Percentiles rank a stretch among this genome's conserved stretches.
Conservation (phyloP, 768 basidiomycete genomes). For the Pilatotrama ljubarskyi region DNA sequence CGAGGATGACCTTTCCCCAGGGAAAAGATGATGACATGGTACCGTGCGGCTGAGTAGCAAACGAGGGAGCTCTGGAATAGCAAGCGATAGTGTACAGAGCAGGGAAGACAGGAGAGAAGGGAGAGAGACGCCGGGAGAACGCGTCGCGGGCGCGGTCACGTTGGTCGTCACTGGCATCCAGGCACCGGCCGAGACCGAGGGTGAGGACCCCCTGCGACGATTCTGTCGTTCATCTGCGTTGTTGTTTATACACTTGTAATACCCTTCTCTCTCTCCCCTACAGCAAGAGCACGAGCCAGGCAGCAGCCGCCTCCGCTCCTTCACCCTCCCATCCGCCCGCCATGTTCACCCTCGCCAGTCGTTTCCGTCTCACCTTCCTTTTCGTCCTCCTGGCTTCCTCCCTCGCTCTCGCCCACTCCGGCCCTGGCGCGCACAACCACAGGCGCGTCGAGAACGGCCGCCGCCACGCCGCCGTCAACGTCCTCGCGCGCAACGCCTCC, state of each 20-base stretch:
- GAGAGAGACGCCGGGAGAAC: neutral
- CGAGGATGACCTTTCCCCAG: constrained; percentile 31
- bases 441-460: constrained; percentile 1
- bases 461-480: constrained; percentile 11
- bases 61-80: neutral
- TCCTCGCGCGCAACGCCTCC: neutral
- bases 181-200: neutral
- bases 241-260: neutral
- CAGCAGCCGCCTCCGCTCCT: neutral
- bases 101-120: neutral
- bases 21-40: constrained; percentile 33
- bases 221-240: neutral
- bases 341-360: constrained; percentile 17
- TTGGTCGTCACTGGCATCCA: neutral
- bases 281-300: neutral
- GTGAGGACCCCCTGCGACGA: neutral
- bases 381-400: constrained; percentile 10
- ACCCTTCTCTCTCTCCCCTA: neutral
- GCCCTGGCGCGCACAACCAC: neutral
- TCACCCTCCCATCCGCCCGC: neutral
- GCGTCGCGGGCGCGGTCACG: neutral
- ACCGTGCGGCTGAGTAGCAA: neutral
- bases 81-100: neutral
- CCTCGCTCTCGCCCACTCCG: constrained; percentile 10
- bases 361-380: constrained; percentile 13